These are phyloP conservation scores for Allium sativum DNA, from an alignment of 106 monocot species.

Conservation along the genomic window DNA sequence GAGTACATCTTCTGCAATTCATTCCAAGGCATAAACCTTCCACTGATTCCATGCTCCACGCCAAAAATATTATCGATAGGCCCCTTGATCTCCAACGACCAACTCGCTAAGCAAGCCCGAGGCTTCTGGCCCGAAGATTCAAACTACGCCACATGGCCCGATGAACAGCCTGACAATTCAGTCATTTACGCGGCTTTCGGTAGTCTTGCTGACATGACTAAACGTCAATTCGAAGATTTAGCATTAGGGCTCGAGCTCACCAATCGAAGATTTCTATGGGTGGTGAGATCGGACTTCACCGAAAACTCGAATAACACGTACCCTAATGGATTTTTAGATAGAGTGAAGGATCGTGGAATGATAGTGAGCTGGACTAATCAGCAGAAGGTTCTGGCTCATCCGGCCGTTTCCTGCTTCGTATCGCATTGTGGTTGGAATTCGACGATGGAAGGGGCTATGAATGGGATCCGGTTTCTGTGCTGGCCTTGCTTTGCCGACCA, in stretches of 20 bases:
- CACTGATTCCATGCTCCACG: constrained; percentile 4
- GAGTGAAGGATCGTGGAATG: constrained; percentile 5
- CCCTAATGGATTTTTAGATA: constrained; percentile 7
- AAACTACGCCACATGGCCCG: constrained; percentile 23
- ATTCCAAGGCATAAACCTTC: constrained; percentile 21
- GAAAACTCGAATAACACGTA: constrained; percentile 1
- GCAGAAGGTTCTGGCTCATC: constrained; percentile 23
- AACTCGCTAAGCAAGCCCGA: not conserved
- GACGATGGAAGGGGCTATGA: constrained; percentile 21
- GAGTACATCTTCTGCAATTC: constrained; percentile 39
- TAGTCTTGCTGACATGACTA: constrained; percentile 22
- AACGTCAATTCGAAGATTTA: constrained; percentile 27
- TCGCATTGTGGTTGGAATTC: constrained; percentile 33
- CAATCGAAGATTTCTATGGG: constrained; percentile 37
- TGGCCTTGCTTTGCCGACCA: constrained; percentile 34
- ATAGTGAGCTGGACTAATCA: constrained; percentile 31
- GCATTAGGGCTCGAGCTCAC: constrained; percentile 31
- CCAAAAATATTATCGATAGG: constrained; percentile 28
- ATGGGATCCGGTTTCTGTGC: constrained; percentile 26
- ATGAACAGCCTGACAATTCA: constrained; percentile 14
- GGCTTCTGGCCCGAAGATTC: constrained; percentile 20
- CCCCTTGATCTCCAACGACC: constrained; percentile 10
- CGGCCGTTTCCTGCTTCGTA: constrained; percentile 16
- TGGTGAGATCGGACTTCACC: constrained; percentile 23
- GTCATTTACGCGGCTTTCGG: constrained; percentile 46